phyloP scores from a whole-genome alignment of 495 filamentous ascomycete species.

The Aspergillus incahuasiensis region DNA sequence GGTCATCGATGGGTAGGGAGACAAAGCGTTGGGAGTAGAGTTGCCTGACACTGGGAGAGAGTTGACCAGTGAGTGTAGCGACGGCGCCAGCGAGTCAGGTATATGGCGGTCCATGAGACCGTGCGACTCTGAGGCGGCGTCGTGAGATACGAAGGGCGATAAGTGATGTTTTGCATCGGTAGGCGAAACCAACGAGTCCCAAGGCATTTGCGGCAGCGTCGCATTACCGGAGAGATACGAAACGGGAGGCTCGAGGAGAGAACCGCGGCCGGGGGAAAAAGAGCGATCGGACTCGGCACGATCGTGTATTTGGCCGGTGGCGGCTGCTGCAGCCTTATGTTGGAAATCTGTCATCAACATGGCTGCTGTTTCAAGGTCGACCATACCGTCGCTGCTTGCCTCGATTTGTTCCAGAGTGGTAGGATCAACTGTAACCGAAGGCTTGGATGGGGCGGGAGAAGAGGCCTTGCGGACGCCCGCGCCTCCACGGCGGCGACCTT shows the following conservation, averaged over 20 bases:
- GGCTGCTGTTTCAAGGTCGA: slow-evolving; percentile 95
- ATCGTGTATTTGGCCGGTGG: slow-evolving; percentile 69
- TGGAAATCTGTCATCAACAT: slow-evolving; percentile 99
- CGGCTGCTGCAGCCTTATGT: slow-evolving; percentile 87
- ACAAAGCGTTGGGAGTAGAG: slow-evolving; percentile 75
- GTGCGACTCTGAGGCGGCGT: slow-evolving; percentile 56
- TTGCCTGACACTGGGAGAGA: slow-evolving; percentile 65
- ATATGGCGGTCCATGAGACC: slow-evolving; percentile 62
- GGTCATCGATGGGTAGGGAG: slow-evolving; percentile 70
- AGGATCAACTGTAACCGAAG: slow-evolving; percentile 77
- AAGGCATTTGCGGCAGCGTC: slow-evolving; percentile 81
- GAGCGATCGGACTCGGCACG: slow-evolving; percentile 64
- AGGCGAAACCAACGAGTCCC: slow-evolving; percentile 75
- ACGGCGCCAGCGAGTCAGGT: slow-evolving; percentile 55
- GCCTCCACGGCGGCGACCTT: slow-evolving; percentile 81
- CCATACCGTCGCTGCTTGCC: slow-evolving; percentile 88
- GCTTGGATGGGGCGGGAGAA: slow-evolving; percentile 70
- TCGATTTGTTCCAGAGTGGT: slow-evolving; percentile 92
- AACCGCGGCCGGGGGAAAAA: slow-evolving; percentile 64
- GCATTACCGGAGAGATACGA: slow-evolving; percentile 71
- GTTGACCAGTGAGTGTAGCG: slow-evolving; percentile 63
- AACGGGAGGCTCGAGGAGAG: slow-evolving; percentile 65
- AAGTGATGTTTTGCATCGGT: slow-evolving; percentile 61
- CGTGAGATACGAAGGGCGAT: slow-evolving; percentile 60
- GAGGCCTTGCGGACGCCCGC: slow-evolving; percentile 55